Conservation (phyloP, 345 rosid genomes). For the Melastoma malabathricum region DNA sequence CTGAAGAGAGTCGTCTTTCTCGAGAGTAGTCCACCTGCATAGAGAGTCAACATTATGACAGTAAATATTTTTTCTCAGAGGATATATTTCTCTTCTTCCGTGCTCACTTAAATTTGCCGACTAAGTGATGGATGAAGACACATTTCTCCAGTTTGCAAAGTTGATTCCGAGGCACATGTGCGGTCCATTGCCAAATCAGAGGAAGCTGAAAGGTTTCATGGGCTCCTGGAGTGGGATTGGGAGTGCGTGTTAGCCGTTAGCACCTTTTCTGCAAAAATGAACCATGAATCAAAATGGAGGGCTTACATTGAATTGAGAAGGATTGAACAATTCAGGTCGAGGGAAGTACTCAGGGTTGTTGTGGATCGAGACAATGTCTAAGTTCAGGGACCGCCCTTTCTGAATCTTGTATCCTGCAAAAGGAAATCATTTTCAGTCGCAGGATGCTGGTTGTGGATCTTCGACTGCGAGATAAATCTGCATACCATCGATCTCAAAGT, state of each 20-base stretch:
- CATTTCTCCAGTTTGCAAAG: slow-evolving; percentile 56
- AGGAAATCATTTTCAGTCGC: neutral
- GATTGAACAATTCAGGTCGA: slow-evolving; percentile 33
- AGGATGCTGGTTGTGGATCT: neutral
- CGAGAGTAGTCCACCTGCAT: slow-evolving; percentile 40
- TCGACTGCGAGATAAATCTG: neutral
- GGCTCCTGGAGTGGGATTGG: slow-evolving; percentile 22
- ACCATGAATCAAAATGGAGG: no score
- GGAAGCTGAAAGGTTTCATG: slow-evolving; percentile 35
- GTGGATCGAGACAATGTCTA: slow-evolving; percentile 62
- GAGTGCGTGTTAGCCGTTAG: neutral
- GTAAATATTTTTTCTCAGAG: neutral
- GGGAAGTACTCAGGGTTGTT: slow-evolving; percentile 39
- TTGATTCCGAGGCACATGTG: slow-evolving; percentile 64
- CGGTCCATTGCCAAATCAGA: slow-evolving; percentile 61
- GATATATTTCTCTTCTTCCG: neutral
- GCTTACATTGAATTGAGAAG: slow-evolving; percentile 45
- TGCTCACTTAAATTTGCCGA: slow-evolving; percentile 48
- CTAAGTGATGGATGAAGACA: slow-evolving; percentile 49
- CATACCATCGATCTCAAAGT: slow-evolving; percentile 47
- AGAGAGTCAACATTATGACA: neutral
- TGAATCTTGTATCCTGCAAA: slow-evolving; percentile 32
- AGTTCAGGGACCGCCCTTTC: slow-evolving; percentile 54
- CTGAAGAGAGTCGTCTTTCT: slow-evolving; percentile 42
- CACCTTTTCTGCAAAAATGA: no score